Percentiles rank a stretch among this genome's conserved stretches.
Evolutionary conservation across 2,329 filamentous ascomycete species (phyloP).

Genomic region (Talaromyces sp.): DNA sequence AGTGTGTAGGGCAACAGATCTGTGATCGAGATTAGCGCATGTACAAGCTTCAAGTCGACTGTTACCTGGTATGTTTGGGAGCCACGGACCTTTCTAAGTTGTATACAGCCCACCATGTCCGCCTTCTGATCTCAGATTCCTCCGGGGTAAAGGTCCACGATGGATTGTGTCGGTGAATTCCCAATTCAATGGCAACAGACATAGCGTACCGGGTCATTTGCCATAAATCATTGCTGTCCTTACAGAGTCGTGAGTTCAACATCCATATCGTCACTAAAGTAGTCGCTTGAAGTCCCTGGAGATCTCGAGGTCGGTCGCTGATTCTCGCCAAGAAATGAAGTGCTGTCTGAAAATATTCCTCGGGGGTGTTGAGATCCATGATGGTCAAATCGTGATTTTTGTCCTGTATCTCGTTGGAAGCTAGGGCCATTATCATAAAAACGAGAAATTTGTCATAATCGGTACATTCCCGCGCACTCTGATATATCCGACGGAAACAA

Average conservation of each 20-base stretch:
- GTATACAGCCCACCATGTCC: background rate
- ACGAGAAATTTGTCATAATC: background rate
- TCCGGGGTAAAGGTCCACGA: background rate
- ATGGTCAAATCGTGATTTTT: background rate
- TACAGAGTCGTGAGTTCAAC: background rate
- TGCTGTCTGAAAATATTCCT: background rate
- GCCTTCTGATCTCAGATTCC: background rate
- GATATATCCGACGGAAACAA: background rate
- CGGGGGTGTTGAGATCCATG: background rate
- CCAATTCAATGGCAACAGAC: background rate
- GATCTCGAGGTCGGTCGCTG: background rate
- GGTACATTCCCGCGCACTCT: background rate
- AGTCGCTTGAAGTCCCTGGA: background rate
- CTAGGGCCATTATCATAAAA: background rate
- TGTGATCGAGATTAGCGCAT: background rate
- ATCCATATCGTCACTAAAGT: background rate
- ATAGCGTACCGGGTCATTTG: background rate
- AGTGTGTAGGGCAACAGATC: background rate
- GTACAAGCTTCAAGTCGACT: too few species aligned
- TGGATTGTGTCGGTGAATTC: background rate
- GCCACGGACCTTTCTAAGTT: background rate
- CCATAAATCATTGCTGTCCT: background rate
- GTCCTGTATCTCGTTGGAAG: background rate
- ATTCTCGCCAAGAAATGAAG: background rate
- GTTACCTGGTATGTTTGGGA: too few species aligned